Conservation (phyloP, 2,329 filamentous ascomycete genomes). For the Trematosphaeria pertusa region DNA sequence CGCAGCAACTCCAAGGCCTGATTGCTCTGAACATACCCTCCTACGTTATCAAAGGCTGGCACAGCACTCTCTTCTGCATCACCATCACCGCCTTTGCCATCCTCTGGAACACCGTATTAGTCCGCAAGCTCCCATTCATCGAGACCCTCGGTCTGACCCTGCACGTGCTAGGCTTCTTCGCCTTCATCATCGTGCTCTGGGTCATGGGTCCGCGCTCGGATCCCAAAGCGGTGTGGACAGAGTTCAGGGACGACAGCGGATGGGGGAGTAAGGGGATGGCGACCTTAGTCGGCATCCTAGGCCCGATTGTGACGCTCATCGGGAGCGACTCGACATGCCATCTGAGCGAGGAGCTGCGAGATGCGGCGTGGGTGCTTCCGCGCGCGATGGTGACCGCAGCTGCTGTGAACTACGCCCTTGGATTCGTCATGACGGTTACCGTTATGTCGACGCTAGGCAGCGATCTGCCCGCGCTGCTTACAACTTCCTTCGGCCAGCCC, state of each 20-base stretch:
- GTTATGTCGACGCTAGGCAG: constrained; percentile 34
- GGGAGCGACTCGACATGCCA: constrained; percentile 40
- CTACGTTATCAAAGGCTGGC: constrained; percentile 52
- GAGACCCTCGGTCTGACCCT: constrained; percentile 55
- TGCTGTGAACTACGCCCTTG: constrained; percentile 45
- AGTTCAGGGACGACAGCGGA: constrained; percentile 28
- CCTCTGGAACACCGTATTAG: constrained; percentile 51
- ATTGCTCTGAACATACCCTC: constrained; percentile 43
- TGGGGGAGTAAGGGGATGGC: constrained; percentile 41
- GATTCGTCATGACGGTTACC: constrained; percentile 45
- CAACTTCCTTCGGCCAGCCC: constrained; percentile 25
- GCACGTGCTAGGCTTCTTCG: constrained; percentile 59
- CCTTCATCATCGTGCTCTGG: constrained; percentile 51
- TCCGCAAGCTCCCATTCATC: constrained; percentile 50
- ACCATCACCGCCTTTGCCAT: constrained; percentile 46
- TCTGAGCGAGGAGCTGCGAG: constrained; percentile 42
- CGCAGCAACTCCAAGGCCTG: constrained; percentile 31
- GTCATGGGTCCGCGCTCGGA: constrained; percentile 27
- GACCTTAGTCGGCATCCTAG: constrained; percentile 46
- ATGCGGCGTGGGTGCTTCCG: constrained; percentile 44
- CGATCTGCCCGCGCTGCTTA: constrained; percentile 17
- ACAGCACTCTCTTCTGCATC: constrained; percentile 56
- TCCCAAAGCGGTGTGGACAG: constrained; percentile 17
- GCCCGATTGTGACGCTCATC: constrained; percentile 35
- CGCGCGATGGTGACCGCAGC: constrained; percentile 51